Conservation (phyloP, 2,329 filamentous ascomycete species). For the Cucurbitaria berberidis region DNA sequence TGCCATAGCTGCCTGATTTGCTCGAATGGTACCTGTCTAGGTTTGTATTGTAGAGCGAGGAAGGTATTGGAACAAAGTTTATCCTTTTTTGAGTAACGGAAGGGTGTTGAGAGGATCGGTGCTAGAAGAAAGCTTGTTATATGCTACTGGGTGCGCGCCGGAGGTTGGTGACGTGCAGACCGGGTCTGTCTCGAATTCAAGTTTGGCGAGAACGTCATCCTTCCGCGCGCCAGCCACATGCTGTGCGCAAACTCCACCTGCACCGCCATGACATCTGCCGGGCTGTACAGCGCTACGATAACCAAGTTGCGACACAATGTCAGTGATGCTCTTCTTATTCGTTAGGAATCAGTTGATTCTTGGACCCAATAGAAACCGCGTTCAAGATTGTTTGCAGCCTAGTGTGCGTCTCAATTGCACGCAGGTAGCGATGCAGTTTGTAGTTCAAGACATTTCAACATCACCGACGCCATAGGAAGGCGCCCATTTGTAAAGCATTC, state of each 20-base stretch:
- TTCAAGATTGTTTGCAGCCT: not conserved
- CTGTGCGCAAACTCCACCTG: not conserved
- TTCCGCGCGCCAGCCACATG: not conserved
- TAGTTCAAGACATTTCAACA: not conserved
- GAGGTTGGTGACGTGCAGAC: conserved; percentile 12
- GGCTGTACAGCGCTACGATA: conserved; percentile 1
- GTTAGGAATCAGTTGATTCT: not conserved
- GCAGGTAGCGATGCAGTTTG: not conserved
- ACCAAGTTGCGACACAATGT: not conserved
- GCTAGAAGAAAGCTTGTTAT: conserved; percentile 2
- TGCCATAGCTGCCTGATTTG: conserved; percentile 60
- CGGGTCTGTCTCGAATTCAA: conserved; percentile 7
- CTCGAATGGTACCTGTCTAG: not conserved
- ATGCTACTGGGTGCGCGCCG: not conserved
- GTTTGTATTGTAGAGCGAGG: not conserved
- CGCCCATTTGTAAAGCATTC: not conserved
- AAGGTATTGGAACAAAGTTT: not conserved
- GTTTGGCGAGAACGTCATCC: conserved; percentile 18
- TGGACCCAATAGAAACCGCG: not conserved
- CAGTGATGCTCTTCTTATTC: not conserved
- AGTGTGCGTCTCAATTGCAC: not conserved
- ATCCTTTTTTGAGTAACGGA: not conserved
- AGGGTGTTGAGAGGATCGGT: not conserved
- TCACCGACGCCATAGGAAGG: not conserved
- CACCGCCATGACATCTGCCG: conserved; percentile 14